These are phyloP conservation scores for Microcyclospora pomicola DNA, from an alignment of 2,329 filamentous ascomycete species.

Conservation along the genomic window DNA sequence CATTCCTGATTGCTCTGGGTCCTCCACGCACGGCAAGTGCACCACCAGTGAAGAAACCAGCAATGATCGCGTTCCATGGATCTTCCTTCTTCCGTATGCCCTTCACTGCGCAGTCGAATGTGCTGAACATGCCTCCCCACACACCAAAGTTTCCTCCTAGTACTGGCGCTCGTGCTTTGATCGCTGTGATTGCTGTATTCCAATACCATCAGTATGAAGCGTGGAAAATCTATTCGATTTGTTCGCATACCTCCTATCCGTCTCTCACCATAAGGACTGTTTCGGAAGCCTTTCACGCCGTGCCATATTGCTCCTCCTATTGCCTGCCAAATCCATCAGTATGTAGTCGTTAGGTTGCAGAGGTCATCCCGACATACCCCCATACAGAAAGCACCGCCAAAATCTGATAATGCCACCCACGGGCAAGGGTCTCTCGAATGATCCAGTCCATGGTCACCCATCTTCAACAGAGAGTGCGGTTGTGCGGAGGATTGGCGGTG, in stretches of 20 bases:
- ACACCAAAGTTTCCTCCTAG: conserved; percentile 96
- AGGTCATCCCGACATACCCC: conserved; percentile 47
- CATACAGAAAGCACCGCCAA: conserved; percentile 94
- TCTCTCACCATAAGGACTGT: conserved; percentile 65
- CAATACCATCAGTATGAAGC: background rate
- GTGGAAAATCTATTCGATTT: background rate
- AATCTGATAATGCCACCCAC: conserved; percentile 92
- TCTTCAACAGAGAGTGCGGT: background rate
- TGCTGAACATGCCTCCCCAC: conserved; percentile 92
- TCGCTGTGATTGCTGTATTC: conserved; percentile 61
- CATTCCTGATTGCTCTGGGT: conserved; percentile 81
- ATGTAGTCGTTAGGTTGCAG: background rate
- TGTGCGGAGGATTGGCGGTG: too few species aligned
- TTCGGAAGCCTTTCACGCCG: conserved; percentile 61
- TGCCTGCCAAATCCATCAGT: conserved; percentile 10
- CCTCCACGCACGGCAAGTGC: conserved; percentile 84
- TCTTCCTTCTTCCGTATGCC: conserved; percentile 83
- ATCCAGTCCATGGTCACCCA: conserved; percentile 46
- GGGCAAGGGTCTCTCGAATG: conserved; percentile 94
- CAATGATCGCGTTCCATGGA: conserved; percentile 94
- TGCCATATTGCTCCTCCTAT: conserved; percentile 65
- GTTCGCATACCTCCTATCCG: conserved; percentile 56
- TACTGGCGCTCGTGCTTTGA: conserved; percentile 93
- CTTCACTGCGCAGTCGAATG: conserved; percentile 94
- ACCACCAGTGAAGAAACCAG: conserved; percentile 92